Conservation (phyloP, 192 early-diverging fungal species). For the Entophlyctis luteolus region DNA sequence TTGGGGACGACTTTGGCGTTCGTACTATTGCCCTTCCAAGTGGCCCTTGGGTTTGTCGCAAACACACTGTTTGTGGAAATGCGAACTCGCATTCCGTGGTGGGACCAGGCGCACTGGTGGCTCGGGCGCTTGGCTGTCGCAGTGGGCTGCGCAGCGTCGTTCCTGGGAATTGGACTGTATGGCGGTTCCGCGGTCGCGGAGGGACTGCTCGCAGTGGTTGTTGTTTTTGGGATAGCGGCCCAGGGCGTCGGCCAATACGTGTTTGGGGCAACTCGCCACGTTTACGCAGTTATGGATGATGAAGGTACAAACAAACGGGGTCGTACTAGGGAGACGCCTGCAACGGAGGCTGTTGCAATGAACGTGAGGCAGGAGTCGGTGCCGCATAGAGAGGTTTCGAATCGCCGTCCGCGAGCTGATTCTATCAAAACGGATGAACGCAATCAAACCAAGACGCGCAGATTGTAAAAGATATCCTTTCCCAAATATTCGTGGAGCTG, state of each 20-base stretch:
- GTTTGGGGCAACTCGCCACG: neutral
- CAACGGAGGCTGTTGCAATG: no score
- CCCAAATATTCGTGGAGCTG: no score
- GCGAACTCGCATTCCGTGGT: slow-evolving; percentile 38
- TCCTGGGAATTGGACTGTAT: slow-evolving; percentile 29
- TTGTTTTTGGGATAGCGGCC: slow-evolving; percentile 3
- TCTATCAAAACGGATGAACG: no score
- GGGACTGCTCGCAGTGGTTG: neutral
- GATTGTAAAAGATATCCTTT: no score
- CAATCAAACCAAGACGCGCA: no score
- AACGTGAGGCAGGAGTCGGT: no score
- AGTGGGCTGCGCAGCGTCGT: slow-evolving; percentile 32
- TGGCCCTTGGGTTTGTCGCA: slow-evolving; percentile 34
- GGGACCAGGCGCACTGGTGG: slow-evolving; percentile 49
- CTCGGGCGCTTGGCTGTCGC: slow-evolving; percentile 34
- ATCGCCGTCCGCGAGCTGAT: no score
- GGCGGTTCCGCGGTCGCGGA: neutral
- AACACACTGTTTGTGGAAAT: slow-evolving; percentile 26
- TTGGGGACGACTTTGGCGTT: slow-evolving; percentile 15
- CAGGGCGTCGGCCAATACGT: slow-evolving; percentile 1
- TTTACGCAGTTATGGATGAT: no score
- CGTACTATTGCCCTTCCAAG: slow-evolving; percentile 30
- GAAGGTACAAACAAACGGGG: no score
- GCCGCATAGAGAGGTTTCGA: no score
- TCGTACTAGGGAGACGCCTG: no score